phyloP scores from a whole-genome alignment of 768 basidiomycete genomes.

The Suillus subaureus region DNA sequence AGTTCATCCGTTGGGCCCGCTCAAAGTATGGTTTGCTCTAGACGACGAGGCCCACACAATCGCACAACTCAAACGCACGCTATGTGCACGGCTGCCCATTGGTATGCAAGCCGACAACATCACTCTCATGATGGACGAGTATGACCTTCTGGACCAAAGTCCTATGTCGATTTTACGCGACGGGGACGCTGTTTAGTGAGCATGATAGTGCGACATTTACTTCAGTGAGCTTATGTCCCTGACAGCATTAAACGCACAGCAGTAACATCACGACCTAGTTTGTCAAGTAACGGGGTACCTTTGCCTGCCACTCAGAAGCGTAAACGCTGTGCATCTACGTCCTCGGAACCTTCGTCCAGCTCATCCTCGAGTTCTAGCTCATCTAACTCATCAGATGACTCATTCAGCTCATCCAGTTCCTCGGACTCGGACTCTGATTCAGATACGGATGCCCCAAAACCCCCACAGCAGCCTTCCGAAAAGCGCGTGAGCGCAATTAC shows the following conservation, averaged over 20 bases:
- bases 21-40: slow-evolving; percentile 57
- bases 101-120: not conserved
- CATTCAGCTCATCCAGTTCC: slow-evolving; percentile 9
- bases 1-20: slow-evolving; percentile 45
- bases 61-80: slow-evolving; percentile 19
- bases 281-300: not conserved
- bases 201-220: not conserved
- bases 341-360: slow-evolving; percentile 22
- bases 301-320: slow-evolving; percentile 21
- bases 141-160: slow-evolving; percentile 29
- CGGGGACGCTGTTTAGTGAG: slow-evolving; percentile 31
- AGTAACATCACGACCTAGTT: not conserved
- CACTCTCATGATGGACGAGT: slow-evolving; percentile 29
- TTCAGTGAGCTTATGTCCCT: not conserved
- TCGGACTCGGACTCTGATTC: slow-evolving; percentile 20
- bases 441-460: slow-evolving; percentile 20
- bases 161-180: slow-evolving; percentile 29
- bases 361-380: slow-evolving; percentile 16
- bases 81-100: slow-evolving; percentile 19
- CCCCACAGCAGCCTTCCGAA: slow-evolving; percentile 15
- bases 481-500: slow-evolving; percentile 9
- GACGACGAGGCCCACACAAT: slow-evolving; percentile 13
- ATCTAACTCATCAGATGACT: slow-evolving; percentile 27
- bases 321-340: slow-evolving; percentile 23
- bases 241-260: not conserved